phyloP scores from a whole-genome alignment of 192 early-diverging fungal species.

The Chytriomyces sp. region DNA sequence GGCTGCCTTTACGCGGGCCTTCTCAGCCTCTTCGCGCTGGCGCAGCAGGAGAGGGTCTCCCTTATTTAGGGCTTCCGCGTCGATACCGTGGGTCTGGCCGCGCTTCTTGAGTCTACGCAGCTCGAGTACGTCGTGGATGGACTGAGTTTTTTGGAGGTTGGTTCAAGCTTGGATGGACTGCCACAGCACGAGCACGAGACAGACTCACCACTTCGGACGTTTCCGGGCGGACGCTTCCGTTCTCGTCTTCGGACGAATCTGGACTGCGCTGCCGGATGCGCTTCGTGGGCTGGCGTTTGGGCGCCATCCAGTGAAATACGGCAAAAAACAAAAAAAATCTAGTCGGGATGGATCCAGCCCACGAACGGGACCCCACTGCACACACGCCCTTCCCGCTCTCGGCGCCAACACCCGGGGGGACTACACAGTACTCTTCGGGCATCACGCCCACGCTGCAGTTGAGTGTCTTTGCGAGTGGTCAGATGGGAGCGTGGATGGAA shows the following conservation, averaged over 20 bases:
- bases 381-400: conserved; percentile 16
- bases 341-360: neutral
- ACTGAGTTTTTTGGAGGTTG: neutral
- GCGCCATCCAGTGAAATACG: neutral
- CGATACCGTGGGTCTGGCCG: neutral
- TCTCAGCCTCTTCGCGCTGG: conserved; percentile 1
- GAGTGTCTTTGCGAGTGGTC: neutral
- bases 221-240: neutral
- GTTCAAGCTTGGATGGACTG: neutral
- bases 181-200: neutral
- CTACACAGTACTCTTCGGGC: conserved; percentile 4
- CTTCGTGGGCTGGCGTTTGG: neutral
- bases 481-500: too few species aligned
- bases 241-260: neutral
- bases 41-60: conserved; percentile 10
- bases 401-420: conserved; percentile 21
- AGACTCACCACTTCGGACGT: neutral
- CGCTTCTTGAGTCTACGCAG: conserved; percentile 4
- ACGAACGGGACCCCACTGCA: neutral
- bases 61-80: neutral
- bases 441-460: conserved; percentile 35
- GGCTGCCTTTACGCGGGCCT: conserved; percentile 40
- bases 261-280: neutral
- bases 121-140: conserved; percentile 16
- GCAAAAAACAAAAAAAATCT: neutral